phyloP scores from a whole-genome alignment of 257 asterid genomes.

The Mitragyna speciosa region DNA sequence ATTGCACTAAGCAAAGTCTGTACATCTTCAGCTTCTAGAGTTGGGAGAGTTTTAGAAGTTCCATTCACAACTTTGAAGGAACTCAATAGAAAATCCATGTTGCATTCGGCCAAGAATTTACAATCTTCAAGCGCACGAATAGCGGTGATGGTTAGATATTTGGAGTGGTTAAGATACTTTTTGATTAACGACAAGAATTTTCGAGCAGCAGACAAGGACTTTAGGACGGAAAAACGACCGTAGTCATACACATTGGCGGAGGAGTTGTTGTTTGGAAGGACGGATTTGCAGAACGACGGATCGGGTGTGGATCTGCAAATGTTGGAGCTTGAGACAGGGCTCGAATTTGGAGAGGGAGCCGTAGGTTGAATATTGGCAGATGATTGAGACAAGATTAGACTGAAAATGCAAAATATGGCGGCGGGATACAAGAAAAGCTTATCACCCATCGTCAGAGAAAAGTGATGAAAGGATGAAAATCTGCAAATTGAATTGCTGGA shows the following conservation, averaged over 20 bases:
- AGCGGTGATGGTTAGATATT: constrained; percentile 41
- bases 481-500: not conserved
- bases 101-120: constrained; percentile 48
- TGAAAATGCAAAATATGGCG: constrained; percentile 7
- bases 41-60: constrained; percentile 36
- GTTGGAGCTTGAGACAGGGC: constrained; percentile 19
- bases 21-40: constrained; percentile 48
- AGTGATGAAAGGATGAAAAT: not conserved
- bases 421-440: not conserved
- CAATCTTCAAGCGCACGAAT: constrained; percentile 72
- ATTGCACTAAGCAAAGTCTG: constrained; percentile 70
- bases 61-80: constrained; percentile 31
- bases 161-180: constrained; percentile 33
- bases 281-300: constrained; percentile 40
- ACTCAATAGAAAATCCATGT: constrained; percentile 45
- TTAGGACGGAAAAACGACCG: constrained; percentile 54
- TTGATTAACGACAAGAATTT: constrained; percentile 50
- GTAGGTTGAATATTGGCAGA: not conserved
- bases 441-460: not conserved
- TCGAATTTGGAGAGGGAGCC: not conserved
- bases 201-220: constrained; percentile 47
- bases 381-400: constrained; percentile 10
- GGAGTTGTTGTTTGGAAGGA: constrained; percentile 47
- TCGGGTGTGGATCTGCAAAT: constrained; percentile 35
- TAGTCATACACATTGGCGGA: constrained; percentile 55